Evolutionary conservation across 345 rosid genomes (phyloP), one percentile per base, ranked within the genome.

Genomic region (Eucalyptus camaldulensis): DNA sequence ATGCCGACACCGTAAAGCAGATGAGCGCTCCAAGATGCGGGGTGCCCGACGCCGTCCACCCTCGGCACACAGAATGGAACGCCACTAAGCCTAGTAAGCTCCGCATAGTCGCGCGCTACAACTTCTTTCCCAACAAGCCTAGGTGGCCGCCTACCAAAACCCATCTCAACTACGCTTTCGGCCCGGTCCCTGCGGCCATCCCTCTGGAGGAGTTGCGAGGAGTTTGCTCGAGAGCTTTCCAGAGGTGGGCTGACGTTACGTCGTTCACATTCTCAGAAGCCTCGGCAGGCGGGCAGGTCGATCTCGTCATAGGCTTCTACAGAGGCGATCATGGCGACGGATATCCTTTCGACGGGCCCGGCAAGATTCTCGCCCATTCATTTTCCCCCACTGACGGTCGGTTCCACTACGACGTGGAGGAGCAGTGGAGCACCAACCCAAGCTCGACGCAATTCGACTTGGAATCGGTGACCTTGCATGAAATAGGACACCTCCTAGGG

Each of bases 181-280:
- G 13, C 65, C 45, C 86, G 25, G 19, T 81, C 62, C n/a, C 40
- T 21, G 24, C 13, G 13, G 53, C 65, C 53, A 80, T 76, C 56
- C 85, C 86, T 3, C 14, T 49, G 29, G 80, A 89, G 49, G 83
- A 85, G 50, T 15, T 88, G 49, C 87, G 90, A 81, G 80, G 87
- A 12, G 88, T 76, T 17, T 90, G 89, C 83, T 43, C 86, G 29
- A 85, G 85, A 56, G 93, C 94, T 29, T 93, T 93, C 24, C 43
- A 69, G 51, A 86, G 88, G 6, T 93, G 94, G 94, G 87, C 90
- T 2, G 54, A 83, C 1, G 91, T 91, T 4, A 58, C 90, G 15
- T 45, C n/a, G 3, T 93, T 93, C 88, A 87, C 45, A 10, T 93
- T 93, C 33, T 49, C 83, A 43, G 86, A 88, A 45, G 22, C 50